Conservation (phyloP, 1,139 yeast genomes). For the Eremothecium sinecaudum region DNA sequence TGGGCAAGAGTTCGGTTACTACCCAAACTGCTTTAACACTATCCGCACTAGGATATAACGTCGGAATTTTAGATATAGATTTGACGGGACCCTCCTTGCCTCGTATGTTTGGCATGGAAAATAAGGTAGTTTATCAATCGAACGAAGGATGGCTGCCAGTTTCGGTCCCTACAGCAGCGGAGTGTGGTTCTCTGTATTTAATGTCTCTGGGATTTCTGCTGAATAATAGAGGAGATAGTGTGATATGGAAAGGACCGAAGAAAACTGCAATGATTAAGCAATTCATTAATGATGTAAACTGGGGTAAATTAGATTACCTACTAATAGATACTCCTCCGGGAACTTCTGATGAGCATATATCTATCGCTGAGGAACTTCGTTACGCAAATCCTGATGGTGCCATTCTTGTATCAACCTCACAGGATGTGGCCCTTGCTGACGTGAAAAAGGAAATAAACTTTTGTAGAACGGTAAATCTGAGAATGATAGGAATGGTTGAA, state of each 20-base stretch:
- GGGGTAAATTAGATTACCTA: constrained; percentile 81
- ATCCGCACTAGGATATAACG: constrained; percentile 59
- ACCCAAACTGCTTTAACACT: constrained; percentile 82
- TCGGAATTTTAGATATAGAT: constrained; percentile 91
- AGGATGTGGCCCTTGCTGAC: constrained; percentile 83
- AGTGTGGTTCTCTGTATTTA: constrained; percentile 36
- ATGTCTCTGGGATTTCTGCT: constrained; percentile 90
- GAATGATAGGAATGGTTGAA: constrained; percentile 78
- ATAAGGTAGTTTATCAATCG: constrained; percentile 70
- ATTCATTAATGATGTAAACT: constrained; percentile 77
- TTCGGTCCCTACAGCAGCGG: constrained; percentile 28
- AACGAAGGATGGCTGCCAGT: constrained; percentile 92
- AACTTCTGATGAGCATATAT: constrained; percentile 94
- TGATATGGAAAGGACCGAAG: constrained; percentile 98
- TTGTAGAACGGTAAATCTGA: constrained; percentile 76
- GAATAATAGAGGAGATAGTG: constrained; percentile 76
- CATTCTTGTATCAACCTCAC: constrained; percentile 92
- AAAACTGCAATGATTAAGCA: constrained; percentile 97
- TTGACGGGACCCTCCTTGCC: constrained; percentile 96
- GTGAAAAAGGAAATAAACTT: constrained; percentile 91
- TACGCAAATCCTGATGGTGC: constrained; percentile 84
- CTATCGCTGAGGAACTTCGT: constrained; percentile 83
- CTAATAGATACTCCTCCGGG: constrained; percentile 98
- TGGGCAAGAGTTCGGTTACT: constrained; percentile 92
- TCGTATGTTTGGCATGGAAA: constrained; percentile 88